Percentiles rank a stretch among this genome's conserved stretches.
phyloP scores from a whole-genome alignment of 768 basidiomycete genomes.

The Trametes cubensis region DNA sequence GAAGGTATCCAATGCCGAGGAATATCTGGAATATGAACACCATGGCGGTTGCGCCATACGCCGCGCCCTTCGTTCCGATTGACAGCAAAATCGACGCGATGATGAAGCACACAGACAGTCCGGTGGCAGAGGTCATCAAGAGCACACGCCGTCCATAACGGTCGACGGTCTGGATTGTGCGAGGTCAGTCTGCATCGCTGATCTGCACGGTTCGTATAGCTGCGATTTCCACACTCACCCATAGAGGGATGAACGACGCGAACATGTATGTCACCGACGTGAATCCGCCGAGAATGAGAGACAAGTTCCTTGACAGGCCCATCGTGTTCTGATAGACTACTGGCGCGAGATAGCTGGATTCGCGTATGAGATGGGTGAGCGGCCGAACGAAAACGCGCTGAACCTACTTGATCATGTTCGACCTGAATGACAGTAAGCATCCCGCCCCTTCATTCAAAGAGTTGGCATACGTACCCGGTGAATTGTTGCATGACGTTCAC shows the following conservation, averaged over 20 bases:
- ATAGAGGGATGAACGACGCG: constrained; percentile 45
- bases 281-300: constrained; percentile 44
- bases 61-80: constrained; percentile 38
- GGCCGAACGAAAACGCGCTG: neutral
- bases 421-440: constrained; percentile 23
- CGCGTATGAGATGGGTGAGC: neutral
- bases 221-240: constrained; percentile 28
- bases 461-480: constrained; percentile 36
- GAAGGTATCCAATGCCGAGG: constrained; percentile 43
- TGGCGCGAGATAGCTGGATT: constrained; percentile 41
- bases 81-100: constrained; percentile 41
- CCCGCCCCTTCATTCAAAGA: neutral
- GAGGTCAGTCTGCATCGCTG: neutral
- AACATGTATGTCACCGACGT: constrained; percentile 45
- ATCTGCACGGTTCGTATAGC: neutral
- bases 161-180: constrained; percentile 38
- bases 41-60: constrained; percentile 43
- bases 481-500: constrained; percentile 48
- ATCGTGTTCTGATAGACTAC: constrained; percentile 47
- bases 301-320: constrained; percentile 43
- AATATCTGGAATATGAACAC: constrained; percentile 47
- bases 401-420: constrained; percentile 44
- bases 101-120: constrained; percentile 43
- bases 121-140: constrained; percentile 42
- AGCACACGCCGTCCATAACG: constrained; percentile 43